Evolutionary conservation across 768 basidiomycete genomes (phyloP), one percentile per base, ranked within the genome.

Genomic region (Russula emetica): DNA sequence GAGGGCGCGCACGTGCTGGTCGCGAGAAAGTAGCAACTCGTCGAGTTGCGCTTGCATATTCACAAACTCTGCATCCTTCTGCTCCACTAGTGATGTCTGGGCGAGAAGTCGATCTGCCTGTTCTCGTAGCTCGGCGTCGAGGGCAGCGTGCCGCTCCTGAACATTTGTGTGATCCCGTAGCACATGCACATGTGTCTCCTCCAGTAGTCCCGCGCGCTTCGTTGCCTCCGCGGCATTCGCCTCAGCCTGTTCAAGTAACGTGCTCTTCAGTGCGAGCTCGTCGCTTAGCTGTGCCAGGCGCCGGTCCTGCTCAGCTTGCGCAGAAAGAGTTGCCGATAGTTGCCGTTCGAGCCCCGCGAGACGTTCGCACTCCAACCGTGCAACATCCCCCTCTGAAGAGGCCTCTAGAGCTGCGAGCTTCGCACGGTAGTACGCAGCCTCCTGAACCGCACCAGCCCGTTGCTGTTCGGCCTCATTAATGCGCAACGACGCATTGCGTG

Each of bases 401-500:
- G 82, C 76, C 72, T 98, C 97, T 56, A 92, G 76, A 0, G 96
- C 94, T 3, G 86, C 82, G n/a, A 96, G 78, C 76, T 98, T 98
- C 53, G 95, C 92, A 55, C 95, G 92, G 73, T 94, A 97, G 77
- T 90, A 98, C 1, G 94, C 92, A 2, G 95, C 90, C 75, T 99
- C 97, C 74, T 98, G 92, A 9, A 90, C 76, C 1, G 97, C 97
- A 49, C 83, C 86, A 8, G 80, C 74, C 66, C 88, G 87, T 66
- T 85, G 75, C 56, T 89, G 84, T 67, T 95, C 92, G 0, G 91
- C 88, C 58, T 93, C 90, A 4, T 84, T 79, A 11, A 97, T 74
- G 45, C 85, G 86, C 49, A 91, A 87, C 3, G 94, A 92, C 2
- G 87, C 83, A 57, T 81, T 80, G 51, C 81, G 85, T 1, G 91